Evolutionary conservation across 805 yeast species (phyloP).

Genomic region (Teunomyces atbi): DNA sequence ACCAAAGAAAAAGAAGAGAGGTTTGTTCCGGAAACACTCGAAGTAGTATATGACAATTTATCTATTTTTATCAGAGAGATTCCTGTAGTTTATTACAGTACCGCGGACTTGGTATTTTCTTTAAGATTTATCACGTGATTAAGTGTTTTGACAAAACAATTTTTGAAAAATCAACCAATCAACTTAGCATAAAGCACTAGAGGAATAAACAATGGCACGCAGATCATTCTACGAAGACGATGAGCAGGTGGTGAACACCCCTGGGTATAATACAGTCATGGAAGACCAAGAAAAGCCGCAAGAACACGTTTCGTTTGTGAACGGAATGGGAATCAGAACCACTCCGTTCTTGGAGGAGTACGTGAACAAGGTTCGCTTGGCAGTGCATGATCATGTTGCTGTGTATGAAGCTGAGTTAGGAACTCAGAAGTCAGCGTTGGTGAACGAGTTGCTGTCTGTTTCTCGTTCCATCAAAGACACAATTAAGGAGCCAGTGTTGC

Average conservation of each 20-base stretch:
- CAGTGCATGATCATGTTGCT: constrained; percentile 36
- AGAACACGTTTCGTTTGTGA: constrained; percentile 40
- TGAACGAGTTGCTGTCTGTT: constrained; percentile 40
- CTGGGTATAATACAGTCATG: constrained; percentile 44
- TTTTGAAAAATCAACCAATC: neutral
- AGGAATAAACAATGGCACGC: neutral
- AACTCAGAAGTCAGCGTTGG: constrained; percentile 46
- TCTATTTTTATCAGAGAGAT: neutral
- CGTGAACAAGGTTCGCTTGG: constrained; percentile 38
- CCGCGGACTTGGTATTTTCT: neutral
- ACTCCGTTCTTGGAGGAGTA: constrained; percentile 47
- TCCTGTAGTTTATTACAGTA: neutral
- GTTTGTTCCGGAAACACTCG: constrained; percentile 10
- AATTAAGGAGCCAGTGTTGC: constrained; percentile 55
- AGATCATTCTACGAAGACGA: constrained; percentile 56
- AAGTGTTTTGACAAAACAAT: neutral
- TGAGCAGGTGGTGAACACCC: constrained; percentile 45
- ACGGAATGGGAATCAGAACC: constrained; percentile 56
- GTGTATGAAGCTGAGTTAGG: constrained; percentile 41
- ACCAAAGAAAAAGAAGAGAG: constrained; percentile 9
- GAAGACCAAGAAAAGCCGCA: constrained; percentile 37
- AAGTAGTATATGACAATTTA: neutral
- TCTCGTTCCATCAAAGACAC: constrained; percentile 28
- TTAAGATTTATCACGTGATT: neutral
- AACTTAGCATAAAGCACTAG: neutral